Conservation (phyloP, 805 yeast species). For the Starmera caribaea region DNA sequence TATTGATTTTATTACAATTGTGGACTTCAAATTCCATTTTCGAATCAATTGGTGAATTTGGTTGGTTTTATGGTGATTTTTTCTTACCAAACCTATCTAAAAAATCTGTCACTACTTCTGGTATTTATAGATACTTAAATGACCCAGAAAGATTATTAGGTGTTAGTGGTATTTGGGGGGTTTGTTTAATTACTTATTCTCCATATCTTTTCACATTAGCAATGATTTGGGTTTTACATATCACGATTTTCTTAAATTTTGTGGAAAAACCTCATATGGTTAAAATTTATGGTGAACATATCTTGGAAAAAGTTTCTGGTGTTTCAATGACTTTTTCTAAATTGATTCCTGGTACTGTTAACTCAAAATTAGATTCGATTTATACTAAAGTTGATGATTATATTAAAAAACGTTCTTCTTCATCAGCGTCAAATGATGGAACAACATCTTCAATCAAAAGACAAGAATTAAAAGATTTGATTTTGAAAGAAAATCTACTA, state of each 20-base stretch:
- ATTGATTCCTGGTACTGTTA: conserved; percentile 25
- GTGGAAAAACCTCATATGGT: conserved; percentile 75
- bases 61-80: conserved; percentile 89
- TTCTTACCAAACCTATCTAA: conserved; percentile 48
- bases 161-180: conserved; percentile 72
- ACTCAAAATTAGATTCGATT: conserved; percentile 35
- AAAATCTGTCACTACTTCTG: conserved; percentile 56
- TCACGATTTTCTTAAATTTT: conserved; percentile 57
- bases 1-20: conserved; percentile 47
- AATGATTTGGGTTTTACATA: conserved; percentile 56
- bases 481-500: conserved; percentile 18
- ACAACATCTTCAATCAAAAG: conserved; percentile 1
- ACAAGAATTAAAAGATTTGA: conserved; percentile 18
- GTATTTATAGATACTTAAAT: conserved; percentile 72
- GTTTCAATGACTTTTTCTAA: conserved; percentile 26
- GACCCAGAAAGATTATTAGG: conserved; percentile 78
- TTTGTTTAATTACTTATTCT: conserved; percentile 50
- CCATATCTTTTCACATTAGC: conserved; percentile 39
- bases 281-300: conserved; percentile 60
- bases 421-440: conserved; percentile 9
- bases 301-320: conserved; percentile 42
- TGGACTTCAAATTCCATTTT: conserved; percentile 65
- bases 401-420: conserved; percentile 17
- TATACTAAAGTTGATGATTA: conserved; percentile 23
- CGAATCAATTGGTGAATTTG: conserved; percentile 68